These are phyloP conservation scores for Antitrichia curtipendula DNA, from an alignment of 225 moss, liverwort and hornwort genomes.

Conservation along the genomic window DNA sequence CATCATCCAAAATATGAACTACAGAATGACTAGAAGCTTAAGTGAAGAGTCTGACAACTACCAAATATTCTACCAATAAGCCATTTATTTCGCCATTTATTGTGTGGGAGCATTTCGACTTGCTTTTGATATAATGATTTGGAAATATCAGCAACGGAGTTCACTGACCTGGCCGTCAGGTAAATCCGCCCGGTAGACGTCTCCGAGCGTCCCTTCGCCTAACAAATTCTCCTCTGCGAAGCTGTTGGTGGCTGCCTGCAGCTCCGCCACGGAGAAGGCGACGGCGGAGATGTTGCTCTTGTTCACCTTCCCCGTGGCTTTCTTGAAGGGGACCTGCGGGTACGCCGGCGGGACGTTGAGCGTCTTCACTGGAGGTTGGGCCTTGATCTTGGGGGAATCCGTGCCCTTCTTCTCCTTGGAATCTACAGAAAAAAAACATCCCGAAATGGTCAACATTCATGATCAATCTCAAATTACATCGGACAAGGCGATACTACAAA, in stretches of 20 bases:
- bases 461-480: background rate
- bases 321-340: background rate
- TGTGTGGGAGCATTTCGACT: background rate
- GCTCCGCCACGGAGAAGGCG: slow-evolving; percentile 39
- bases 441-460: too few relatives aligned
- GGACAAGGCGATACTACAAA: too few relatives aligned
- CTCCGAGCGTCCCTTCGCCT: slow-evolving; percentile 33
- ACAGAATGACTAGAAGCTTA: too few relatives aligned
- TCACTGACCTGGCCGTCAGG: slow-evolving; percentile 27
- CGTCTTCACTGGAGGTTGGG: slow-evolving; percentile 35
- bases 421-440: background rate
- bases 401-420: background rate
- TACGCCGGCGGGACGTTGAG: slow-evolving; percentile 28
- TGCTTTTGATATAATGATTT: background rate
- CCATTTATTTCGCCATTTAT: background rate
- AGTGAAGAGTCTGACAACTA: background rate
- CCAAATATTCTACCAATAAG: background rate
- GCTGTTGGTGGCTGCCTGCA: slow-evolving; percentile 53
- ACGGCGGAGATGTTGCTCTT: slow-evolving; percentile 19
- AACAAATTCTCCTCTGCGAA: slow-evolving; percentile 31
- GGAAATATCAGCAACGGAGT: background rate
- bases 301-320: slow-evolving; percentile 3
- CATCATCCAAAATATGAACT: background rate
- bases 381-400: slow-evolving; percentile 9
- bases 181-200: slow-evolving; percentile 46